Evolutionary conservation across 2,329 filamentous ascomycete species (phyloP).

Genomic region (Leptographium galeiforme): DNA sequence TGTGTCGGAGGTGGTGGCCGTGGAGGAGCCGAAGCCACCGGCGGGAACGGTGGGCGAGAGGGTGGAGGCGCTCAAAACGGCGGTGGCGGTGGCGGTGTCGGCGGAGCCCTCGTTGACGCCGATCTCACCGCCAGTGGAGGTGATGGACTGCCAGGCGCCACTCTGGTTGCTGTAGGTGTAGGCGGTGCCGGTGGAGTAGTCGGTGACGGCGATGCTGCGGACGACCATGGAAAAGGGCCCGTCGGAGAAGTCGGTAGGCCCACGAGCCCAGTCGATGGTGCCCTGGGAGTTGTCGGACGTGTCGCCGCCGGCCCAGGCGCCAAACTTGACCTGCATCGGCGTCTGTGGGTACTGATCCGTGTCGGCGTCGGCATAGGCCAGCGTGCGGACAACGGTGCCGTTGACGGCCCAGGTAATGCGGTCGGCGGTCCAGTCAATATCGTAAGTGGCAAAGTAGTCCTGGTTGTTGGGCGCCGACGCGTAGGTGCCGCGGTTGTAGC

Average conservation of each 20-base stretch:
- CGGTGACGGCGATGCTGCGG: constrained; percentile 60
- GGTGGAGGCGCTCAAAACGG: constrained; percentile 49
- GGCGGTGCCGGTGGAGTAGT: constrained; percentile 82
- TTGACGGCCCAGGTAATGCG: constrained; percentile 82
- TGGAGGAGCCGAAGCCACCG: constrained; percentile 48
- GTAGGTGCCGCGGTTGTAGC: constrained; percentile 80
- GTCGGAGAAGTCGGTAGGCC: constrained; percentile 66
- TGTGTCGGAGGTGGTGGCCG: constrained; percentile 33
- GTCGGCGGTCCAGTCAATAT: constrained; percentile 77
- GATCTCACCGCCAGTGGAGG: constrained; percentile 63
- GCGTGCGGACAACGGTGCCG: constrained; percentile 60
- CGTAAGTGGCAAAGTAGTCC: constrained; percentile 68
- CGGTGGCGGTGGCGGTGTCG: constrained; percentile 43
- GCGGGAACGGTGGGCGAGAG: constrained; percentile 55
- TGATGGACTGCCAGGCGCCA: constrained; percentile 72
- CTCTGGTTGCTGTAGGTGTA: constrained; percentile 72
- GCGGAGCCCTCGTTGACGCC: constrained; percentile 51
- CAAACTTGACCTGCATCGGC: constrained; percentile 88
- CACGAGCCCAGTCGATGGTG: constrained; percentile 82
- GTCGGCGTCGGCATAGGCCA: constrained; percentile 52
- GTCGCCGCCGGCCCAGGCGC: constrained; percentile 86
- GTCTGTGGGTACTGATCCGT: constrained; percentile 82
- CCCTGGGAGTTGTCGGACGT: constrained; percentile 56
- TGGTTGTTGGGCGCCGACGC: constrained; percentile 61
- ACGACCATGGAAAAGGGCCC: constrained; percentile 84